These are phyloP conservation scores for Immersiella caudata DNA, from an alignment of 495 filamentous ascomycete genomes.

Conservation along the genomic window DNA sequence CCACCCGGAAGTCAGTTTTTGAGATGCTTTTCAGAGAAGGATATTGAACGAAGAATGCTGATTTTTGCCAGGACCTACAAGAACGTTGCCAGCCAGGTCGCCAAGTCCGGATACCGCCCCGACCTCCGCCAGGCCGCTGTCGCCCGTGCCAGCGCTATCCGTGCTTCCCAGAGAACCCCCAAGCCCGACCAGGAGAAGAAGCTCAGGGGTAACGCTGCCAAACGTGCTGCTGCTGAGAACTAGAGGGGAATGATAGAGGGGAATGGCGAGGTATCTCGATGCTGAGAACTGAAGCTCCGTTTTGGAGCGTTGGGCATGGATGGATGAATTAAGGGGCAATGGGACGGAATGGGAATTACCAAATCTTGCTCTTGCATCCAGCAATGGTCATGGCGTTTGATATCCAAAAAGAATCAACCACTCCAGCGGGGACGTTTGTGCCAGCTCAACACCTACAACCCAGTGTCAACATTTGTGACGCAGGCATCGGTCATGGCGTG, in stretches of 20 bases:
- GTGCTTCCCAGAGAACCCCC: conserved; percentile 71
- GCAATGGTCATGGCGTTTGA: conserved; percentile 45
- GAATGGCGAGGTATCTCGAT: conserved; percentile 26
- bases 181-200: conserved; percentile 76
- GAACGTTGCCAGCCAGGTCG: conserved; percentile 74
- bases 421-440: conserved; percentile 23
- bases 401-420: conserved; percentile 40
- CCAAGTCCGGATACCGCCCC: conserved; percentile 80
- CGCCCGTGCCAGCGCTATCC: conserved; percentile 85
- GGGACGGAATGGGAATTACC: conserved; percentile 31
- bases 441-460: not conserved
- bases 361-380: conserved; percentile 33
- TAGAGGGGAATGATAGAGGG: conserved; percentile 24
- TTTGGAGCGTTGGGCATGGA: conserved; percentile 22
- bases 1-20: conserved; percentile 77
- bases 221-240: conserved; percentile 57
- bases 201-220: conserved; percentile 79
- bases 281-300: conserved; percentile 28
- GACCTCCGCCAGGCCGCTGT: conserved; percentile 88
- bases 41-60: conserved; percentile 20
- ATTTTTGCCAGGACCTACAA: conserved; percentile 76
- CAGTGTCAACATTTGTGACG: not conserved
- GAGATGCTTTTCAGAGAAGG: conserved; percentile 12
- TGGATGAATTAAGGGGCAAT: conserved; percentile 30
- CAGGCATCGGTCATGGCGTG: not conserved